A percentile compares a stretch with the other conserved stretches of the same genome.
phyloP scores from a whole-genome alignment of 345 rosid species.

The Citrus trifoliata region DNA sequence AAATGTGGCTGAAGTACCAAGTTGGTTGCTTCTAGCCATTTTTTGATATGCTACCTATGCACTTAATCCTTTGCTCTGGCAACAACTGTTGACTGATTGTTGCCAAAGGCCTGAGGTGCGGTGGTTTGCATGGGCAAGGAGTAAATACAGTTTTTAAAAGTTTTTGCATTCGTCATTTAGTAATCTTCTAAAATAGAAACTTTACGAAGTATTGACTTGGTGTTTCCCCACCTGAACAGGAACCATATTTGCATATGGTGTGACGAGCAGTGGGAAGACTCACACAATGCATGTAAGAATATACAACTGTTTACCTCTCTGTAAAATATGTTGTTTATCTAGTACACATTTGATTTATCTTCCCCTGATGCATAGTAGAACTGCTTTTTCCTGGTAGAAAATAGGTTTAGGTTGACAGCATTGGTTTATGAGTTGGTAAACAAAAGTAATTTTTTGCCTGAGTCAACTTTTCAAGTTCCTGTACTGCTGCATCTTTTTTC shows the following conservation, averaged over 20 bases:
- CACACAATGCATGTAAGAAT: conserved; percentile 98
- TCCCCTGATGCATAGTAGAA: not conserved
- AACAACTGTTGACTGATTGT: not conserved
- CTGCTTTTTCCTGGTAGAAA: not conserved
- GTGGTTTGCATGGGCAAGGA: not conserved
- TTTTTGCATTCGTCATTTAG: not conserved
- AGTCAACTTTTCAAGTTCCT: not conserved
- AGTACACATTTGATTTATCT: not conserved
- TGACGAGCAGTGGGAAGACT: conserved; percentile 99
- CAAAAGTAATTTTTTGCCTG: not conserved
- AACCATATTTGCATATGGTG: conserved; percentile 97
- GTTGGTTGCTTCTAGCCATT: not conserved
- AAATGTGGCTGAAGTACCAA: not conserved
- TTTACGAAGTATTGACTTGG: conserved; percentile 10
- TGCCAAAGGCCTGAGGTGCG: not conserved
- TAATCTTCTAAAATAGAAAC: not conserved
- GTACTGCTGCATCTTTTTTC: not conserved
- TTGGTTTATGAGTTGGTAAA: not conserved
- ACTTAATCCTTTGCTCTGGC: not conserved
- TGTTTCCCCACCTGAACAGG: conserved; percentile 48
- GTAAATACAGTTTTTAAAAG: not conserved
- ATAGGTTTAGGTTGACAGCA: not conserved
- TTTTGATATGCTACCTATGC: not conserved
- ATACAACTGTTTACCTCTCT: not conserved
- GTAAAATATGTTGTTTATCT: not conserved